phyloP scores from a whole-genome alignment of 306 rosid species.

The Fragaria iinumae region DNA sequence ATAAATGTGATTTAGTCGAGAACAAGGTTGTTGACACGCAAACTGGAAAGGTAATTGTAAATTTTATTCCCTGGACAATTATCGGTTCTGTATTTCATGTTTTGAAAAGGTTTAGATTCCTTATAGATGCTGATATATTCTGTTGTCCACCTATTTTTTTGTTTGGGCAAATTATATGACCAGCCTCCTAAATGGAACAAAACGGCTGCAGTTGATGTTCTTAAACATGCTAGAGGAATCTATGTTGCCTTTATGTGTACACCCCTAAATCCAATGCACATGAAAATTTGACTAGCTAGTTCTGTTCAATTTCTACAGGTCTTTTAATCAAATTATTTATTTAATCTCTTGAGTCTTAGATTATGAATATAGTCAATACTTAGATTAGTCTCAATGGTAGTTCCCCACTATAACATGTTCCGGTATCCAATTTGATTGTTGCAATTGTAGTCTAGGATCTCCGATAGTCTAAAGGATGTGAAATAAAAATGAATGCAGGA shows the following conservation, averaged over 20 bases:
- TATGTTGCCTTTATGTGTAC: not conserved
- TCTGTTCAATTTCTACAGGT: not conserved
- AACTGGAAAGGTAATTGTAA: constrained; percentile 65
- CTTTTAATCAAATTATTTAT: not conserved
- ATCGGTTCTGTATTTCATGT: not conserved
- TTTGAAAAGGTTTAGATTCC: not conserved
- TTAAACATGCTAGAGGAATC: not conserved
- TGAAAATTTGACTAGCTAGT: not conserved
- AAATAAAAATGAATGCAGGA: not conserved
- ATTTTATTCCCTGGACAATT: not conserved
- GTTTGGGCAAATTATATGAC: constrained; percentile 6
- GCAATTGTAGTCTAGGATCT: not conserved
- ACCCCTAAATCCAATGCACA: not conserved
- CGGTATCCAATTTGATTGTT: not conserved
- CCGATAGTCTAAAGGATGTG: not conserved
- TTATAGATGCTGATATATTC: not conserved
- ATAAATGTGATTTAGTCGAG: constrained; percentile 81
- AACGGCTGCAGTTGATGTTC: not conserved
- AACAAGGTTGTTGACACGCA: constrained; percentile 87
- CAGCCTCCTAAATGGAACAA: not conserved
- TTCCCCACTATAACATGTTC: not conserved
- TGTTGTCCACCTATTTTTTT: not conserved
- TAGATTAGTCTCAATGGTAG: not conserved
- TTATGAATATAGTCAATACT: not conserved
- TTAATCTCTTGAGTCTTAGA: not conserved